Evolutionary conservation across 768 basidiomycete species (phyloP), one percentile per base, ranked within the genome.

Genomic region (Boletus barrowsii): DNA sequence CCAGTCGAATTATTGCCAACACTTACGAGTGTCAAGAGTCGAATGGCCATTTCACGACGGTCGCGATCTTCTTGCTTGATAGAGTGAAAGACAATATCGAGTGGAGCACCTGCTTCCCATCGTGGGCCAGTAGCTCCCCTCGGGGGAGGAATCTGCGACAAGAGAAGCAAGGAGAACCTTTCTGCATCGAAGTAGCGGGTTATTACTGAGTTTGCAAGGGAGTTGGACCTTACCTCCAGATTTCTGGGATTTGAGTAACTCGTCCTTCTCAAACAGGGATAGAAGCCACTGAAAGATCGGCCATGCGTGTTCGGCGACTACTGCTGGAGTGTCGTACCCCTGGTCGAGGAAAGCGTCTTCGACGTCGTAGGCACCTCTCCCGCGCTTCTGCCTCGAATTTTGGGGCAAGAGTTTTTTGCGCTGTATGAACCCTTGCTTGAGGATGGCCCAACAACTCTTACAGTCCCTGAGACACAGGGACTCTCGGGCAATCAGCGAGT

Each of bases 281-380:
- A 92, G 50, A 0, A 90, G 59, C 85, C 86, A 90, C 20, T 83
- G 80, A n/a, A 92, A 75, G 40, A 85, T 65, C 30, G 80, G 77
- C 89, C 90, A 92, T 5, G 87, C 83, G 56, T 84, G 73, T 44
- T 80, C 76, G 22, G 80, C 82, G 22, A 90, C 78, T 11, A 77
- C 63, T 43, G 60, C 53, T 20, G 67, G 66, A 4, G 49, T 49
- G n/a, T n/a, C 48, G 18, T 20, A 40, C 50, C 32, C 49, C 51
- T 57, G 59, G 32, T 62, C 68, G 49, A 63, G 62, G 50, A 64
- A 62, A 5, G 61, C 55, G 6, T 62, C 66, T 18, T 57, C 53
- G n/a, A 72, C 62, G 37, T 72, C 64, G 58, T 51, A 55, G 47
- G 57, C 51, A 9, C 52, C 51, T 32, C 67, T 67, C 36, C 70